Evolutionary conservation across 2,329 filamentous ascomycete genomes (phyloP), one percentile per base, ranked within the genome.

Genomic region (Microcera coccophila): DNA sequence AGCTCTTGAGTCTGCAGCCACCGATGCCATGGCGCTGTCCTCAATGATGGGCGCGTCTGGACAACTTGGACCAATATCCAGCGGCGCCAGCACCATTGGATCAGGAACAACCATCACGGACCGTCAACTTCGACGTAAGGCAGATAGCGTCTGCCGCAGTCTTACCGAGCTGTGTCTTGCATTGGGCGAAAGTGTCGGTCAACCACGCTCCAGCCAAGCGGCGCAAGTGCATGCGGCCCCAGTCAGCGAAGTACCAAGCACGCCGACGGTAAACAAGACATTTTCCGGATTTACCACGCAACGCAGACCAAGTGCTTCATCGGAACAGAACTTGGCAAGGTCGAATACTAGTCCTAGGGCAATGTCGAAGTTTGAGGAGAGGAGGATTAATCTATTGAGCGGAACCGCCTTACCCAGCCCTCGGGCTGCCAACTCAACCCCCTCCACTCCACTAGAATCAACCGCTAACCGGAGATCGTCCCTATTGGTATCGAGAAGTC

Each of bases 121-220:
- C 62, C 81, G 93, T 38, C 88, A 95, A 61, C 74, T 95, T 14
- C 82, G 90, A 37, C 82, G 91, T 49, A 96, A 95, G 65, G 88
- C 89, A 20, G 91, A 98, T 61, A 90, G 86, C 59, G 82, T 98
- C 61, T 97, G 93, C 63, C 85, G 91, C 41, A 93, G 87, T 59
- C 70, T 98, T 52, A 97, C 91, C 0, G 93, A 98, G 64, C 74
- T 98, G 5, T 95, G 89, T 61, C 78, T 98, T 42, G 87, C 90
- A 1, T 71, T 98, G 41, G 82, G 83, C 21, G 85, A 87, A 49
- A 78, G 81, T 31, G 62, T 61, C 3, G 59, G 62, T 2, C 66
- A 67, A 39, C 49, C 52, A 15, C 71, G 70, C 49, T 54, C 60
- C 21, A 48, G 43, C 10, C 55, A 50, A 29, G 41, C 44, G 12